Base-by-base conservation (phyloP, 768 basidiomycete species). In the Xerocomus brunneocitrinus region DNA sequence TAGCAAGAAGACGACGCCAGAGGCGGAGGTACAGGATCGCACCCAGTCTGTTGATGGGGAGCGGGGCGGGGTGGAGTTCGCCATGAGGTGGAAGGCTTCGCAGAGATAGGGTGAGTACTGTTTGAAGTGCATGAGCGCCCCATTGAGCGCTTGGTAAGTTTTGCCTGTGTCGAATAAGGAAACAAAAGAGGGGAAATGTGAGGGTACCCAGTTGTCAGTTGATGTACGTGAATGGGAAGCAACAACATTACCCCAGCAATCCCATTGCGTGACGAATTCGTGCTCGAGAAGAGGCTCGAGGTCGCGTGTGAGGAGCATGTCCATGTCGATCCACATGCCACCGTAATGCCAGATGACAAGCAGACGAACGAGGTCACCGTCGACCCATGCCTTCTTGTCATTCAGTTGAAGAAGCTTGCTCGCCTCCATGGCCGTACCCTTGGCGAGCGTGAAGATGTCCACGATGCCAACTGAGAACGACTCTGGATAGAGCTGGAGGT, bases 221-320 rank as follows among this genome's bases (percentile, higher is more conserved):
- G 14, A 32, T 31, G 31, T 24, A 28, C 14, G 32, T 16, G n/a
- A 27, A 19, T 95, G 8, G 98, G 91, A 66, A 95, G 98, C 10
- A 12, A 32, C 31, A 2, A 4, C 31, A 3, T 4, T 10, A 32
- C 9, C 31, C 31, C 31, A 32, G 31, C 9, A 32, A 32, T 32
- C 31, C 31, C 31, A 32, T 12, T 32, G 31, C 8, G 9, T 95
- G 8, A 98, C 91, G 66, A 95, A 98, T 69, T 98, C 95, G 64
- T 91, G 88, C 67, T 97, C 95, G 8, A 89, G 75, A 51, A 98
- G 74, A 3, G 94, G 93, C 7, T 84, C 76, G 30, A 98, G 73
- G 71, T 92, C 88, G 43, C 95, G 76, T 12, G 76, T 32, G 31
- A 32, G 31, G 31, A 32, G 31, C 9, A 32, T 32, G 6, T 32